A percentile compares a stretch with the other conserved stretches of the same genome.
phyloP scores from a whole-genome alignment of 805 yeast genomes.

The Candida montana region DNA sequence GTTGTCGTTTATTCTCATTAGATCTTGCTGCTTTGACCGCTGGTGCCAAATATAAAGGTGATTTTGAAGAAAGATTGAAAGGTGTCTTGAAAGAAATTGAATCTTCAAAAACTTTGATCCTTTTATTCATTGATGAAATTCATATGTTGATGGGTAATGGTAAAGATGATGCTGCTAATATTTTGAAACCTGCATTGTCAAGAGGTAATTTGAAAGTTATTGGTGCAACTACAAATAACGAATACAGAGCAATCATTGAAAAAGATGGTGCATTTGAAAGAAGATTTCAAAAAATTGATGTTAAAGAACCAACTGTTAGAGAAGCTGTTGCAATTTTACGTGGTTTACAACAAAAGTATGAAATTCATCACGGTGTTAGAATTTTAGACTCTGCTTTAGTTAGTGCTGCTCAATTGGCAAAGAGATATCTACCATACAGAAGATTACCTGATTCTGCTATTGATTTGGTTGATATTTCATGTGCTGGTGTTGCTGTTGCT shows the following conservation, averaged over 20 bases:
- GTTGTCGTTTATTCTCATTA: constrained; percentile 76
- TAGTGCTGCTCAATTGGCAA: constrained; percentile 90
- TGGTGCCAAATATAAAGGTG: constrained; percentile 98
- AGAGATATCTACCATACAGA: constrained; percentile 90
- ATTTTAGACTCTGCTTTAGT: constrained; percentile 92
- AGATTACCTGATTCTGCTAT: constrained; percentile 96
- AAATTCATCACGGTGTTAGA: constrained; percentile 96
- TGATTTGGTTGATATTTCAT: constrained; percentile 91
- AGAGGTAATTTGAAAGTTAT: constrained; percentile 95
- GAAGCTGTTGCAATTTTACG: constrained; percentile 95
- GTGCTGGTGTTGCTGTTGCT: constrained; percentile 96
- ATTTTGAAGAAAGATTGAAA: constrained; percentile 95
- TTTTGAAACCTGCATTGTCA: constrained; percentile 94
- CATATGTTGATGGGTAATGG: constrained; percentile 99
- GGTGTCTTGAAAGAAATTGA: constrained; percentile 94
- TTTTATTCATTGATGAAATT: constrained; percentile 93
- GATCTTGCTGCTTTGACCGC: constrained; percentile 97
- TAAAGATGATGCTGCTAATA: constrained; percentile 92
- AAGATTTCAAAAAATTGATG: constrained; percentile 96
- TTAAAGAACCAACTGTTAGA: constrained; percentile 84
- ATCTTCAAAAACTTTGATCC: constrained; percentile 77
- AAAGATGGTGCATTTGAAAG: constrained; percentile 99
- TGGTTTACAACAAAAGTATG: constrained; percentile 93
- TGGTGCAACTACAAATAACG: constrained; percentile 96
- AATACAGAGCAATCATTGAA: constrained; percentile 86